Conservation (phyloP, 371 early-diverging fungal genomes). For the Actinomucor elegans region DNA sequence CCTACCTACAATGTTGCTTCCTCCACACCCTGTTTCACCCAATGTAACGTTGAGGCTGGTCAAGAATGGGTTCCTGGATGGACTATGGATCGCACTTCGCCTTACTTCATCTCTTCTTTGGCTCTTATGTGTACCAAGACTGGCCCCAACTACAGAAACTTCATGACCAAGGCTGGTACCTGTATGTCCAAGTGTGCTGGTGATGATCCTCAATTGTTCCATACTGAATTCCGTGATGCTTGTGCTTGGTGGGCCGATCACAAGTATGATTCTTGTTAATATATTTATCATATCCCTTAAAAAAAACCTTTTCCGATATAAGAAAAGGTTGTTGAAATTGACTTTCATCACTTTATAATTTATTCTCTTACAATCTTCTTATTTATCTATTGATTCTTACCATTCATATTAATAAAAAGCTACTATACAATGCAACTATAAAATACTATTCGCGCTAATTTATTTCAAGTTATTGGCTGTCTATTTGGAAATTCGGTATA, state of each 20-base stretch:
- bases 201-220: conserved; percentile 9
- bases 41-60: conserved; percentile 30
- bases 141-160: conserved; percentile 19
- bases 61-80: conserved; percentile 9
- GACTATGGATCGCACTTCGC: conserved; percentile 28
- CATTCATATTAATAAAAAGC: too few relatives aligned
- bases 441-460: too few relatives aligned
- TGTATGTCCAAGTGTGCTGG: conserved; percentile 33
- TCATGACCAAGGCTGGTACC: conserved; percentile 39
- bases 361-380: too few relatives aligned
- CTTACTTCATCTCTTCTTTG: conserved; percentile 31
- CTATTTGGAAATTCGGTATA: too few relatives aligned
- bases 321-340: too few relatives aligned
- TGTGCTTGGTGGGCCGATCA: conserved; percentile 21
- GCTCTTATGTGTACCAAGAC: conserved; percentile 24
- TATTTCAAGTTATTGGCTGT: too few relatives aligned
- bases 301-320: too few relatives aligned
- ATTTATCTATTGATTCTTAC: too few relatives aligned
- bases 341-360: too few relatives aligned
- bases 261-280: conserved; percentile 20
- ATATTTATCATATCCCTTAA: too few relatives aligned
- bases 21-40: conserved; percentile 25
- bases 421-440: too few relatives aligned
- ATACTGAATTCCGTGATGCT: conserved; percentile 20
- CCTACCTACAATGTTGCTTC: conserved; percentile 29